A percentile compares a stretch with the other conserved stretches of the same genome.
phyloP scores from a whole-genome alignment of 2,329 filamentous ascomycete species.

The Epichloe coenophiala region DNA sequence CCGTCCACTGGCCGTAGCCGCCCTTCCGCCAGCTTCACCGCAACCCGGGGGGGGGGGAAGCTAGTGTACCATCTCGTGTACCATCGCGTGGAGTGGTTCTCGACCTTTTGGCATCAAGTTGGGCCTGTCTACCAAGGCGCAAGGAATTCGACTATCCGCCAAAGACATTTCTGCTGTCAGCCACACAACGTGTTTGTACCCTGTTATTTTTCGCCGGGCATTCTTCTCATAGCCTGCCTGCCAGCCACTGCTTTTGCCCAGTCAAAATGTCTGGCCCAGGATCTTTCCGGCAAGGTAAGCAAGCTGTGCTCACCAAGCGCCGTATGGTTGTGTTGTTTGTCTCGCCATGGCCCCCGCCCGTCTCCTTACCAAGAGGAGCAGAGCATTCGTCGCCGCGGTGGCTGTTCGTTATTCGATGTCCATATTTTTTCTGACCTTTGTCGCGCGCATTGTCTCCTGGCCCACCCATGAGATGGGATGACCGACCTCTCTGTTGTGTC shows the following conservation, averaged over 20 bases:
- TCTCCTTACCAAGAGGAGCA: neutral
- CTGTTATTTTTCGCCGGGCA: neutral
- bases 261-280: constrained; percentile 7
- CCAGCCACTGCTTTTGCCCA: neutral
- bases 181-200: neutral
- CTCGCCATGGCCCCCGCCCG: neutral
- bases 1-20: constrained; percentile 1
- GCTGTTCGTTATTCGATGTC: neutral
- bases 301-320: neutral
- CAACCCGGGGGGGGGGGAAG: neutral
- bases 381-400: neutral
- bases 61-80: neutral
- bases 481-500: constrained; percentile 5
- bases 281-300: constrained; percentile 9
- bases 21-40: constrained; percentile 2
- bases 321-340: neutral
- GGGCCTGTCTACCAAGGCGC: neutral
- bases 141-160: neutral
- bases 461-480: constrained; percentile 1
- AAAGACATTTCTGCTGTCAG: neutral
- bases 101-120: constrained; percentile 1
- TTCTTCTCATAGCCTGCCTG: neutral
- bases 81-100: neutral
- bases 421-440: neutral
- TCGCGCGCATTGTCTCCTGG: constrained; percentile 1